Conservation (phyloP, 2,329 filamentous ascomycete species). For the Capronia coronata region DNA sequence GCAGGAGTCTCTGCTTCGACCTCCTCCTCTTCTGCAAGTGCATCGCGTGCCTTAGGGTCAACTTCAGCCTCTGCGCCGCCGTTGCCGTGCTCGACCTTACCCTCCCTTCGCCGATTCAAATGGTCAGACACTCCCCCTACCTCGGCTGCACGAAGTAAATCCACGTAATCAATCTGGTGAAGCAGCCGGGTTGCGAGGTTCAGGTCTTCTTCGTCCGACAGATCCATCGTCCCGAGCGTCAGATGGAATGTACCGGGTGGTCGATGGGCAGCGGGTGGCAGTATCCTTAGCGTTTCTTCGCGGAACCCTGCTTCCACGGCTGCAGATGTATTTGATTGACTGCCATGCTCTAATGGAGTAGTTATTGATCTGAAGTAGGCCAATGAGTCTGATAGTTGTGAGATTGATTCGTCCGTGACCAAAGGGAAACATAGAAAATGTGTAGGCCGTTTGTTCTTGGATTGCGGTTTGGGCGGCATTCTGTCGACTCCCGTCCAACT, state of each 20-base stretch:
- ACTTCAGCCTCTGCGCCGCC: too few species aligned
- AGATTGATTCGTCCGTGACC: constrained; percentile 52
- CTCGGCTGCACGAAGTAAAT: constrained; percentile 35
- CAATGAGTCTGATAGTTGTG: constrained; percentile 60
- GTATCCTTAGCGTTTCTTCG: constrained; percentile 30
- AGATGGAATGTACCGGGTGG: constrained; percentile 76
- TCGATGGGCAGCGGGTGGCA: constrained; percentile 63
- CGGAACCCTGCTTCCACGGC: not conserved
- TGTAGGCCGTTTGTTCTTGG: constrained; percentile 31
- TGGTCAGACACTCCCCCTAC: not conserved
- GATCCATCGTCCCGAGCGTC: constrained; percentile 78
- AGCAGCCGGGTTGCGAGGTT: constrained; percentile 44
- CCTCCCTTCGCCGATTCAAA: not conserved
- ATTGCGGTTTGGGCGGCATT: not conserved
- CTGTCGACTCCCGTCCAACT: not conserved
- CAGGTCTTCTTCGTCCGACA: constrained; percentile 49
- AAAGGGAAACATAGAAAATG: constrained; percentile 53
- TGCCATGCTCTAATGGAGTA: not conserved
- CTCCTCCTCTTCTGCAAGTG: too few species aligned
- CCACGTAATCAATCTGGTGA: constrained; percentile 40
- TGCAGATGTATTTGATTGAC: not conserved
- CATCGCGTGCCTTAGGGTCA: too few species aligned
- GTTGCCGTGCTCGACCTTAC: not conserved
- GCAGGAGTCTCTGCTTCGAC: too few species aligned
- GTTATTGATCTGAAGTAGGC: constrained; percentile 53